Evolutionary conservation across 768 basidiomycete genomes (phyloP).

Genomic region (Termitomyces sp.): DNA sequence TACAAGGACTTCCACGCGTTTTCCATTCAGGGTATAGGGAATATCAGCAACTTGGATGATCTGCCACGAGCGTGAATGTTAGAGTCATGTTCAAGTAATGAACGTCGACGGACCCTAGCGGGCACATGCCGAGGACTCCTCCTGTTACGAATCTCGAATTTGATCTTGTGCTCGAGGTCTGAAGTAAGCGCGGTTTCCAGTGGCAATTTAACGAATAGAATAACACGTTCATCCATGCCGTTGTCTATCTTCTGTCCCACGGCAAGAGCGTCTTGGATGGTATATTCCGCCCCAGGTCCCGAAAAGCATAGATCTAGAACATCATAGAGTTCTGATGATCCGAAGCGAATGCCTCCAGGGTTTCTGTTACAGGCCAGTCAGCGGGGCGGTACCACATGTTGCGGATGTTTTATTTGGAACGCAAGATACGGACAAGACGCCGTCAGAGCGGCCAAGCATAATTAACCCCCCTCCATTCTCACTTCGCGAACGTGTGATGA

Average conservation of each 20-base stretch:
- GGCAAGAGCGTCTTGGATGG: constrained; percentile 61
- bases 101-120: constrained; percentile 47
- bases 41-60: constrained; percentile 70
- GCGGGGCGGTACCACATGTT: constrained; percentile 19
- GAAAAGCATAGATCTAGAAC: constrained; percentile 68
- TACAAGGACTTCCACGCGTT: constrained; percentile 76
- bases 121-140: constrained; percentile 79
- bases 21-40: constrained; percentile 80
- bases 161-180: constrained; percentile 56
- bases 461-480: constrained; percentile 78
- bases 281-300: constrained; percentile 33
- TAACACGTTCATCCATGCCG: constrained; percentile 72
- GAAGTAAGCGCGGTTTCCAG: constrained; percentile 47
- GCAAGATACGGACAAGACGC: constrained; percentile 58
- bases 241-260: constrained; percentile 67
- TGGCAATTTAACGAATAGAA: constrained; percentile 70
- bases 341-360: constrained; percentile 81
- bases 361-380: constrained; percentile 45
- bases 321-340: constrained; percentile 79
- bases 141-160: constrained; percentile 55
- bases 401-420: constrained; percentile 8
- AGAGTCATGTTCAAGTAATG: not conserved
- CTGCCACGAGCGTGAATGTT: constrained; percentile 28
- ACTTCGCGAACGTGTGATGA: constrained; percentile 61
- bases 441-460: constrained; percentile 83